Evolutionary conservation across 1,284 basidiomycete genomes (phyloP).

Genomic region (Gymnopus androsaceus): DNA sequence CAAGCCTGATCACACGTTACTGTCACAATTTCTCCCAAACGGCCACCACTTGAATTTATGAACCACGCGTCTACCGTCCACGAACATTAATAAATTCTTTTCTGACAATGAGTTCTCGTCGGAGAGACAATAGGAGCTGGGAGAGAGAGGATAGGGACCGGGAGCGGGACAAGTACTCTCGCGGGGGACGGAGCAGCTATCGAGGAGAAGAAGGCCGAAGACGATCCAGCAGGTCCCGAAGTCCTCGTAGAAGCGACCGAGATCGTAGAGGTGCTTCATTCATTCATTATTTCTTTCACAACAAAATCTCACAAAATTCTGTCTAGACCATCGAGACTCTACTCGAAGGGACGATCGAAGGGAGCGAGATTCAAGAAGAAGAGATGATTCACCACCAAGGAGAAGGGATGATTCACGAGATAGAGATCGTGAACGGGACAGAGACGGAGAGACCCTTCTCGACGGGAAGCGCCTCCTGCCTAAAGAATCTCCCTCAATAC

Average conservation of each 20-base stretch:
- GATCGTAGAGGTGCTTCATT: slow-evolving; percentile 40
- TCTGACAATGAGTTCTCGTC: too few species aligned
- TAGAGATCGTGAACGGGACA: slow-evolving; percentile 15
- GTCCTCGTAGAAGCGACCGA: slow-evolving; percentile 56
- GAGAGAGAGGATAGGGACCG: slow-evolving; percentile 58
- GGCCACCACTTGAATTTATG: too few species aligned
- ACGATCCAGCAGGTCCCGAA: slow-evolving; percentile 67
- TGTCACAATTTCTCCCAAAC: neutral
- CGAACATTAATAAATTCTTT: too few species aligned
- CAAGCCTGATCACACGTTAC: too few species aligned
- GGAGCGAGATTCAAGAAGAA: slow-evolving; percentile 42
- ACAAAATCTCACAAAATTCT: neutral
- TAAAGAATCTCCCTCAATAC: neutral
- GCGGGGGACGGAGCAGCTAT: slow-evolving; percentile 37
- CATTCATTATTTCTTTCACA: neutral
- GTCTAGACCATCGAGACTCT: slow-evolving; percentile 27
- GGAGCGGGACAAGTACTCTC: slow-evolving; percentile 39
- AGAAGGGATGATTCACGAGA: slow-evolving; percentile 26
- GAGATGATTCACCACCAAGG: slow-evolving; percentile 39
- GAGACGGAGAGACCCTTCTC: slow-evolving; percentile 27
- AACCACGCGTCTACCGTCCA: slow-evolving; percentile 56
- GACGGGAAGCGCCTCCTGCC: slow-evolving; percentile 11
- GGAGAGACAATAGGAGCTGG: too few species aligned
- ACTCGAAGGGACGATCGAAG: slow-evolving; percentile 28
- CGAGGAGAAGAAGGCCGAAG: slow-evolving; percentile 51